Percentiles rank a stretch among this genome's conserved stretches.
These are phyloP conservation scores for Serendipita indica DNA, from an alignment of 768 basidiomycete genomes.

Conservation along the genomic window DNA sequence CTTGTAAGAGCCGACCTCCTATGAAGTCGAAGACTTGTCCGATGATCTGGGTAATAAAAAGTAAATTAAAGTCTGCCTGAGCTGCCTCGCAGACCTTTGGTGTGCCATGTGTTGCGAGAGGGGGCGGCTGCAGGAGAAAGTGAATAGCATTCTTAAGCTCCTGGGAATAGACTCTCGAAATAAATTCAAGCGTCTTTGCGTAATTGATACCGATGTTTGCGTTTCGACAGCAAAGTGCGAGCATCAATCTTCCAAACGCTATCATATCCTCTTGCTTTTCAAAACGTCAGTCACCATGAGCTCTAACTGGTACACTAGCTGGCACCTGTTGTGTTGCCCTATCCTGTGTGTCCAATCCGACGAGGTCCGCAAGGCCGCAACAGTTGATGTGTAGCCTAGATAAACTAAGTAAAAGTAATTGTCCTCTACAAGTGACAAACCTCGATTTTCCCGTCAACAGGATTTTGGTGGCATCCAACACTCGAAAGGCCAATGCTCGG, in stretches of 20 bases:
- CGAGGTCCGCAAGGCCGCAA: conserved; percentile 66
- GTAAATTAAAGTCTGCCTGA: not conserved
- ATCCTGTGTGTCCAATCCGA: conserved; percentile 54
- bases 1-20: conserved; percentile 50
- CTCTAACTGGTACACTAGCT: conserved; percentile 15
- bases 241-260: conserved; percentile 72
- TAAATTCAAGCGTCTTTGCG: conserved; percentile 56
- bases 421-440: conserved; percentile 24
- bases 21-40: conserved; percentile 72
- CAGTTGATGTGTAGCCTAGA: conserved; percentile 69
- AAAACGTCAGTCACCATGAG: not conserved
- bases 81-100: conserved; percentile 37
- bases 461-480: conserved; percentile 77
- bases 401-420: not conserved
- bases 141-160: conserved; percentile 72
- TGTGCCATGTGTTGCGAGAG: conserved; percentile 46
- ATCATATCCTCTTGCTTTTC: conserved; percentile 67
- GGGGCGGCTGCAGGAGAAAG: conserved; percentile 34
- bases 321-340: conserved; percentile 46
- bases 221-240: conserved; percentile 63
- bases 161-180: conserved; percentile 56
- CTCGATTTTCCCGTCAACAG: conserved; percentile 81
- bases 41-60: conserved; percentile 37
- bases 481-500: conserved; percentile 60
- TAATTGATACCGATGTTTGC: conserved; percentile 44